A percentile compares a stretch with the other conserved stretches of the same genome.
Evolutionary conservation across 164 flowering plant species (phyloP).

Genomic region (Taxillus chinensis): DNA sequence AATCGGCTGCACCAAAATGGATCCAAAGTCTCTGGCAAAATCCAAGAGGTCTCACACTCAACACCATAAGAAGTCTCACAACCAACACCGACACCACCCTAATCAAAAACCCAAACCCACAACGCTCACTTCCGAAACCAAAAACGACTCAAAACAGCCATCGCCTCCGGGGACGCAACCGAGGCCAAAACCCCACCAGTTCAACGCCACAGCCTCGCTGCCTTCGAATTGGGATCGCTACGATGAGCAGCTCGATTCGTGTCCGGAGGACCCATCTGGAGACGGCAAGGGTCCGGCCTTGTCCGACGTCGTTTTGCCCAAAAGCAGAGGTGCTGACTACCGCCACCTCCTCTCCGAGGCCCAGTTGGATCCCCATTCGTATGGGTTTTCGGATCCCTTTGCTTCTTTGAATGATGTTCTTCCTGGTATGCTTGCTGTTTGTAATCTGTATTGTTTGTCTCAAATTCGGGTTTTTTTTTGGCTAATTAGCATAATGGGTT

Average conservation of each 20-base stretch:
- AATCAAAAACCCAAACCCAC: conserved; percentile 27
- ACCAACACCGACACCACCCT: conserved; percentile 21
- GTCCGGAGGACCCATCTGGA: conserved; percentile 8
- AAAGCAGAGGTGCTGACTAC: conserved; percentile 75
- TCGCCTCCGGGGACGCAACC: conserved; percentile 19
- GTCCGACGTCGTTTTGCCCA: conserved; percentile 40
- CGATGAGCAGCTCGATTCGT: conserved; percentile 32
- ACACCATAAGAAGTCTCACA: conserved; percentile 36
- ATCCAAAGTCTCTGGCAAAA: conserved; percentile 60
- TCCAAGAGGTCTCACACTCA: conserved; percentile 70
- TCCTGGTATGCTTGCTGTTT: conserved; percentile 23
- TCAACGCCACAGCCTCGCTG: conserved; percentile 20
- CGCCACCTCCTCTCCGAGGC: conserved; percentile 56
- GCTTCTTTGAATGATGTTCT: conserved; percentile 35
- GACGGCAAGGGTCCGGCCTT: conserved; percentile 1
- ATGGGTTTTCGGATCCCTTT: conserved; percentile 11
- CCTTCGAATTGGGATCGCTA: conserved; percentile 83
- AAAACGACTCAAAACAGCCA: conserved; percentile 10
- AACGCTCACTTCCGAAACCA: neutral
- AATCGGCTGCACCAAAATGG: conserved; percentile 26
- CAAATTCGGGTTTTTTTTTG: too few species aligned
- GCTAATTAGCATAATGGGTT: too few species aligned
- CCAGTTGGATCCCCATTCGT: conserved; percentile 21
- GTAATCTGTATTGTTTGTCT: too few species aligned
- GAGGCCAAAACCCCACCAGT: conserved; percentile 16